Percentiles rank a stretch among this genome's conserved stretches.
phyloP scores from a whole-genome alignment of 1,284 basidiomycete species.

The Pterulicium gracile region DNA sequence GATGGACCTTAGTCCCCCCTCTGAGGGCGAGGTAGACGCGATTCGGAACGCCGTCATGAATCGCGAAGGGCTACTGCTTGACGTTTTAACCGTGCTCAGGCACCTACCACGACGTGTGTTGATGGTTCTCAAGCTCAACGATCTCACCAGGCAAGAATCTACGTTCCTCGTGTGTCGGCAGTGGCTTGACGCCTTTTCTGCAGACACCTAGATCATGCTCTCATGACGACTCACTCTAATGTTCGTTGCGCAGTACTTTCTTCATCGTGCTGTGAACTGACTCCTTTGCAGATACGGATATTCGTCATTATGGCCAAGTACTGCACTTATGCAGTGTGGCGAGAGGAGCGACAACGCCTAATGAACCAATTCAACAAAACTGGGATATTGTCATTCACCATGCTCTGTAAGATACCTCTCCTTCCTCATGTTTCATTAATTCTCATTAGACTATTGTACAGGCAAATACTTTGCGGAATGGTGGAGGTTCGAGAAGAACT shows the following conservation, averaged over 20 bases:
- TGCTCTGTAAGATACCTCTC: slow-evolving; percentile 21
- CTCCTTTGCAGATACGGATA: slow-evolving; percentile 50
- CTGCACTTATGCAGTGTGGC: slow-evolving; percentile 79
- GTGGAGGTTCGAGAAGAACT: slow-evolving; percentile 56
- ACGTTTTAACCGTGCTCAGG: slow-evolving; percentile 78
- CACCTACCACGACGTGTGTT: slow-evolving; percentile 76
- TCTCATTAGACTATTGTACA: background rate
- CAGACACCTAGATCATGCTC: slow-evolving; percentile 61
- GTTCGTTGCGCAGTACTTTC: slow-evolving; percentile 20
- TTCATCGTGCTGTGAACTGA: background rate
- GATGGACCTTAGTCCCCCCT: slow-evolving; percentile 61
- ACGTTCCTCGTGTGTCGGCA: no score
- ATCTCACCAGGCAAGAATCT: slow-evolving; percentile 73
- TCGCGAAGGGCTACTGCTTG: slow-evolving; percentile 70
- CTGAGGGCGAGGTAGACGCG: slow-evolving; percentile 63
- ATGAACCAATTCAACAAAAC: slow-evolving; percentile 34
- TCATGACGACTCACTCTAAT: slow-evolving; percentile 68
- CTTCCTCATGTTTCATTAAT: no score
- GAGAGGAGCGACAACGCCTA: slow-evolving; percentile 57
- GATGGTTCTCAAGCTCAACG: slow-evolving; percentile 83
- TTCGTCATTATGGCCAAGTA: slow-evolving; percentile 91
- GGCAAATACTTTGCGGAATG: slow-evolving; percentile 47
- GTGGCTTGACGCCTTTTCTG: background rate
- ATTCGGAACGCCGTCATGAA: slow-evolving; percentile 74
- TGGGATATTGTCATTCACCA: slow-evolving; percentile 39